Evolutionary conservation across 2,329 filamentous ascomycete species (phyloP).

Genomic region (Mollisia scopiformis): DNA sequence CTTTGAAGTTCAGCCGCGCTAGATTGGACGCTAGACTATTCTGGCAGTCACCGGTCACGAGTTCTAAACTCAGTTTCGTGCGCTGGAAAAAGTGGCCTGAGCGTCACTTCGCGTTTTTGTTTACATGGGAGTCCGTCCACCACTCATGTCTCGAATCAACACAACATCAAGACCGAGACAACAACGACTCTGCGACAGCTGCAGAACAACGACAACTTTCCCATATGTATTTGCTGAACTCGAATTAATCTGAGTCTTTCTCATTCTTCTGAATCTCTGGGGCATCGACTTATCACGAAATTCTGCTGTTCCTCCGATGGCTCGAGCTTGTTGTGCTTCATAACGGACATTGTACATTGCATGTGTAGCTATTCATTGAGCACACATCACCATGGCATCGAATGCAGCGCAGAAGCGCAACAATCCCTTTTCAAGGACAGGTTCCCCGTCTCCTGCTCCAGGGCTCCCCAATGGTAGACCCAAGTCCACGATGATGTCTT

Average conservation of each 20-base stretch:
- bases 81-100: too few species aligned
- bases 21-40: background rate
- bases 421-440: constrained; percentile 76
- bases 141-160: constrained; percentile 1
- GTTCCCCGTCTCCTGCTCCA: constrained; percentile 67
- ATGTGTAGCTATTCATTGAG: constrained; percentile 20
- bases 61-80: too few species aligned
- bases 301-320: background rate
- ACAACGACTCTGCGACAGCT: background rate
- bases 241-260: background rate
- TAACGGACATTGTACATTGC: constrained; percentile 1
- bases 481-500: constrained; percentile 71
- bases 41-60: background rate
- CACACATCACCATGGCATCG: constrained; percentile 51
- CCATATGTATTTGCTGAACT: constrained; percentile 5
- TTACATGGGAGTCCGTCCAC: constrained; percentile 3
- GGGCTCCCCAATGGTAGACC: constrained; percentile 58
- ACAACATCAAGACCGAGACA: background rate
- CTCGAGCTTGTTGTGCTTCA: background rate
- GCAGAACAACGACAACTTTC: background rate
- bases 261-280: background rate
- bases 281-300: background rate
- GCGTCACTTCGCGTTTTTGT: constrained; percentile 2
- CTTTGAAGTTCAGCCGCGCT: background rate
- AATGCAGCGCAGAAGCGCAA: constrained; percentile 74